Base-by-base conservation (phyloP, 148 eudicot genomes). In the Chenopodium album region DNA sequence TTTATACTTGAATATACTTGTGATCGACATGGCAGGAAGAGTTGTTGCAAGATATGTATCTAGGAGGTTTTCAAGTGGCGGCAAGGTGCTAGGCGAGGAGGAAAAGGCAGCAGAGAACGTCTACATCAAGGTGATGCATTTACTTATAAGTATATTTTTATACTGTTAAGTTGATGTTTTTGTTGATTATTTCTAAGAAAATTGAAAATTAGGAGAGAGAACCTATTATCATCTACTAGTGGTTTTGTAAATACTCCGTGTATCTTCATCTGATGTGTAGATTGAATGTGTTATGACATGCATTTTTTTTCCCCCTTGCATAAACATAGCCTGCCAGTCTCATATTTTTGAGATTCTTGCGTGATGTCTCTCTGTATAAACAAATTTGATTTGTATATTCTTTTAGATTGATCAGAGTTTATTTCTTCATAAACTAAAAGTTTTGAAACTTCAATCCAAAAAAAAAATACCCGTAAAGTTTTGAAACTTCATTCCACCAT, bases 21-120 rank as follows among this genome's bases (percentile, higher is more conserved):
- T 54, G 32, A 62, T 85, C 74, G 84, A 86, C 60, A 95, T 93
- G 98, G 93, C 98, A 31, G 80, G 91, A 70, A 92, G 93, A 80
- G 71, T 78, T 80, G 97, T 95, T 83, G 85, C 87, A 56, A 92
- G 97, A 78, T 88, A 86, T 78, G 11, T 95, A 9, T 85, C 95
- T 31, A 89, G 95, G 48, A 89, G 98, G 87, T 81, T 96, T 69
- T 94, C 95, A 69, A 90, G 98, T 71, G 70, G 92, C 78, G 98
- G 98, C 80, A 91, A 85, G 82, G 82, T 96, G 46, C 91, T 96
- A 6, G 84, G 95, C 72, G 98, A 96, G 92, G 98, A 96, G 85
- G 98, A 96, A 90, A 94, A 86, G 76, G 99, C 99, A 88, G 99
- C 99, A 54, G 99, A 96, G 81, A 96, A 96, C 89, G 87, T 96